A percentile compares a stretch with the other conserved stretches of the same genome.
These are phyloP conservation scores for Erucastrum elatum DNA, from an alignment of 345 rosid species.

Conservation along the genomic window DNA sequence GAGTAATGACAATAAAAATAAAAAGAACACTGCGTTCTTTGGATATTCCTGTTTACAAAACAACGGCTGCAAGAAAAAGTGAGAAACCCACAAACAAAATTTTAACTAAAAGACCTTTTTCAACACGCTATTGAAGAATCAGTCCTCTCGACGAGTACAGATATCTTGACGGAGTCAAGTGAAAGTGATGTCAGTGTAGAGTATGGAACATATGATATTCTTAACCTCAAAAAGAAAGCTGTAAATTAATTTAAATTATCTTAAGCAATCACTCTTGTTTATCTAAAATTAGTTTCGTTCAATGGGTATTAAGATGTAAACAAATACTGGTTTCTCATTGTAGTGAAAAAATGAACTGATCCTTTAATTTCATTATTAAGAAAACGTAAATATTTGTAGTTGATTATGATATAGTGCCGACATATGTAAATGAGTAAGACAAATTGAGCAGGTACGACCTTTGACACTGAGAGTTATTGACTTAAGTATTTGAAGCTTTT, in stretches of 20 bases:
- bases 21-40: background rate
- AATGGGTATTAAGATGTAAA: background rate
- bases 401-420: background rate
- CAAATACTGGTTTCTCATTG: background rate
- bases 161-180: constrained; percentile 25
- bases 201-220: background rate
- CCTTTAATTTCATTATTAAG: background rate
- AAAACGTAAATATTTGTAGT: background rate
- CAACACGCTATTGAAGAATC: constrained; percentile 32
- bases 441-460: constrained; percentile 24
- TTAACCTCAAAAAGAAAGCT: background rate
- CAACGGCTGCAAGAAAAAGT: constrained; percentile 9
- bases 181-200: constrained; percentile 17
- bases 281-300: background rate
- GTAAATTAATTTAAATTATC: background rate
- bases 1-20: background rate
- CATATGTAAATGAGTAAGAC: constrained; percentile 13
- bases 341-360: background rate
- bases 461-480: background rate
- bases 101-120: constrained; percentile 1
- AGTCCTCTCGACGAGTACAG: constrained; percentile 29
- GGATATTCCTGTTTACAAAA: background rate
- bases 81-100: background rate
- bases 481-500: background rate
- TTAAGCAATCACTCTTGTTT: background rate